Evolutionary conservation across 148 eudicot species (phyloP).

Genomic region (Limonium bicolor): DNA sequence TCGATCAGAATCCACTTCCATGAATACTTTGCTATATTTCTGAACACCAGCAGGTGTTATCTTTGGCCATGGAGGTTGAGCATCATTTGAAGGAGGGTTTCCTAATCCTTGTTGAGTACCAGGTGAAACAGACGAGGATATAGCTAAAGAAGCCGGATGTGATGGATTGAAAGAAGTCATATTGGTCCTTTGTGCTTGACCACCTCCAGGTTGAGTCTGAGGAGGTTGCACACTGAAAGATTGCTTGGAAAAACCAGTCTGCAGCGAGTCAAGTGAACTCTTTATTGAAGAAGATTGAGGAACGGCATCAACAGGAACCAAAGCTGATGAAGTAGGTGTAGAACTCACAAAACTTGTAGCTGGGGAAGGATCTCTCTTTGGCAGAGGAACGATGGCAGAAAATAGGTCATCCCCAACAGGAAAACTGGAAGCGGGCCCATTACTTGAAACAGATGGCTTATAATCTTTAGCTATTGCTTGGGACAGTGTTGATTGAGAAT

Average conservation of each 20-base stretch:
- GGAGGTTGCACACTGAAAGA: slow-evolving; percentile 31
- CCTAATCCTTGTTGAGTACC: slow-evolving; percentile 29
- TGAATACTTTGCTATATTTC: slow-evolving; percentile 77
- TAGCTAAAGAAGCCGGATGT: slow-evolving; percentile 35
- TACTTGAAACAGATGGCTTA: slow-evolving; percentile 37
- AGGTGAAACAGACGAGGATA: slow-evolving; percentile 24
- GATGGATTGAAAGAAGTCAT: slow-evolving; percentile 28
- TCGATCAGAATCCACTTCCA: slow-evolving; percentile 83
- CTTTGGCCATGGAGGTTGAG: slow-evolving; percentile 82
- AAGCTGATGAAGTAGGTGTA: slow-evolving; percentile 31
- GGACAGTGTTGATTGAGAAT: slow-evolving; percentile 19
- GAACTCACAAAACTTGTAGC: slow-evolving; percentile 16
- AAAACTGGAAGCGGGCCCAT: slow-evolving; percentile 37
- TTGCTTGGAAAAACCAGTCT: slow-evolving; percentile 37
- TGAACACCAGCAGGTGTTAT: slow-evolving; percentile 82
- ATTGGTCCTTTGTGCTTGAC: slow-evolving; percentile 29
- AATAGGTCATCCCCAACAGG: slow-evolving; percentile 51
- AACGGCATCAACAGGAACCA: slow-evolving; percentile 29
- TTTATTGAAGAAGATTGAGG: slow-evolving; percentile 31
- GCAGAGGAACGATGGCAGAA: slow-evolving; percentile 42
- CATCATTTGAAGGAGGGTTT: slow-evolving; percentile 30
- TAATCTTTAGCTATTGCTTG: slow-evolving; percentile 27
- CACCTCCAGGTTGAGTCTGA: slow-evolving; percentile 24
- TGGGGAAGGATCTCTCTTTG: slow-evolving; percentile 31
- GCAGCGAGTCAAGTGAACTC: slow-evolving; percentile 56